Evolutionary conservation across 1,284 basidiomycete genomes (phyloP).

Genomic region (Puccinia novopanici): DNA sequence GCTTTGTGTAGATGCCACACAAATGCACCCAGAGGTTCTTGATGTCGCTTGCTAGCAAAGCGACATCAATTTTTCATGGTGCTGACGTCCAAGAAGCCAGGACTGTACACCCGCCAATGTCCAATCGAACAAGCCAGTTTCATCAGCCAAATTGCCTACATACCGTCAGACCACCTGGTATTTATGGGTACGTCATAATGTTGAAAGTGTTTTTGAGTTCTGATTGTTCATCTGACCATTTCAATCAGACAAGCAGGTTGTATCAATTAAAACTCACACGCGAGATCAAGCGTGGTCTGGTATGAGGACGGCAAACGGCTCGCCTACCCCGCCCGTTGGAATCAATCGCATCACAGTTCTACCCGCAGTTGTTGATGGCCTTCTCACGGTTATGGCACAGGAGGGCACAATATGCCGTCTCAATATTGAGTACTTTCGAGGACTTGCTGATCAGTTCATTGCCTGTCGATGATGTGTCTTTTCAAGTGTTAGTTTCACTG

Average conservation of each 20-base stretch:
- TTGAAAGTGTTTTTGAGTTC: too few species aligned
- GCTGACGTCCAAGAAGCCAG: not conserved
- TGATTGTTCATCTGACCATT: too few species aligned
- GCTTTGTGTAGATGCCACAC: too few species aligned
- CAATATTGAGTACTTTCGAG: not conserved
- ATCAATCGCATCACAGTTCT: not conserved
- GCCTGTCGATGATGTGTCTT: too few species aligned
- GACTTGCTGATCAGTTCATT: not conserved
- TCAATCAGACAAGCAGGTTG: not conserved
- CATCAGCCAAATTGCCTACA: not conserved
- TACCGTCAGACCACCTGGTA: not conserved
- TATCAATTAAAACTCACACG: not conserved
- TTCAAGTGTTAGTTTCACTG: too few species aligned
- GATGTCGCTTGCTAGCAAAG: too few species aligned
- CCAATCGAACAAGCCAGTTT: not conserved
- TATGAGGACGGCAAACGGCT: not conserved
- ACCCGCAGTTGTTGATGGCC: not conserved
- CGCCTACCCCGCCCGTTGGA: not conserved
- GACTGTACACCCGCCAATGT: not conserved
- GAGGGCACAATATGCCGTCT: not conserved
- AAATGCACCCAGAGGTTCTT: too few species aligned
- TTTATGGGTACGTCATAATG: slow-evolving; percentile 4
- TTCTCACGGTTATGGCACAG: not conserved
- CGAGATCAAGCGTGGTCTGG: not conserved
- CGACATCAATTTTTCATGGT: too few species aligned